Base-by-base conservation (phyloP, 2,329 filamentous ascomycete species). In the Penicillium italicum region DNA sequence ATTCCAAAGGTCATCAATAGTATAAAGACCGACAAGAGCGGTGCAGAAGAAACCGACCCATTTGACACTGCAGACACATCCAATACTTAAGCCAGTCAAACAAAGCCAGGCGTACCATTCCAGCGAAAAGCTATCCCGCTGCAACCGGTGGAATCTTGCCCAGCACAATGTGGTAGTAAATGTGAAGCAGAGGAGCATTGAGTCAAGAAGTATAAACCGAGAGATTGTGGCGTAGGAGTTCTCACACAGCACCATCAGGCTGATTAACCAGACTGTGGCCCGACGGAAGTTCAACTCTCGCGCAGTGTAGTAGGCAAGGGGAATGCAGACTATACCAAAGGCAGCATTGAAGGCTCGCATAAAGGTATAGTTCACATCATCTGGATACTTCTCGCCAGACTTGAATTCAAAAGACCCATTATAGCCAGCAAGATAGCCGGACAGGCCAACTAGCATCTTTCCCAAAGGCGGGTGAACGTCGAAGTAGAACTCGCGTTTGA, bases 371-470 rank as follows among this genome's bases (percentile, higher is more conserved):
- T 99, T 88, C 71, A 99, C 82, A 69, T 97, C 91, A 65, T 87
- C 85, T 11, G 94, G 94, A 73, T 99, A 99, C 52, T 85, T 91
- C 71, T 97, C 94, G 72, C 94, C 94, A 51, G 93, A 97, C 77
- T 99, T 99, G 83, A 99, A 99, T 72, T 99, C 94, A 77, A 99
- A 99, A 4, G 93, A 95, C 56, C 94, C 94, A 79, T 99, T 99
- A 81, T 99, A 99, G 63, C 93, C 93, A 64, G 93, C 95, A 59
- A 99, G 82, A 71, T 95, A 96, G 72, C 94, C 94, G 7, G 94
- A 97, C 49, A 99, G 83, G 60, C 94, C 94, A 66, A 99, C 93
- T 54, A 99, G 86, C 85, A 99, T 97, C 81, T 99, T 99, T 72
- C 94, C 94, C 59, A 99, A 85, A 52, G 94, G 94, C 62, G 94